Conservation (phyloP, 2,329 filamentous ascomycete species). For the Pseudocercospora fijiensis region DNA sequence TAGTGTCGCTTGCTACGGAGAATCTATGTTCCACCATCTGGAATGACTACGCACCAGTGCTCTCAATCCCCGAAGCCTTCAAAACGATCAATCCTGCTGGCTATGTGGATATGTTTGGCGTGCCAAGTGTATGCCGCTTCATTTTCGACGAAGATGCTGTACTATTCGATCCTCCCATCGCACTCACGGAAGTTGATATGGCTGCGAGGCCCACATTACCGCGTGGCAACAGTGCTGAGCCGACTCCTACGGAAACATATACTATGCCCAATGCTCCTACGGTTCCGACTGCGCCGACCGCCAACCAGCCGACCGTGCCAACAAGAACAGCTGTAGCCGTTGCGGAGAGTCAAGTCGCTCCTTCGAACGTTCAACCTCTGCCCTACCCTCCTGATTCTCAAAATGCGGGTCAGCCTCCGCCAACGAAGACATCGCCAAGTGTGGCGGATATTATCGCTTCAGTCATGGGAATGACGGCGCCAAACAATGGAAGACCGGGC, state of each 20-base stretch:
- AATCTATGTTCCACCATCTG: slow-evolving; percentile 32
- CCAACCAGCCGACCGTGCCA: not conserved
- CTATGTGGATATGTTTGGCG: not conserved
- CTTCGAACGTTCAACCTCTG: not conserved
- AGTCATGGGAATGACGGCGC: slow-evolving; percentile 10
- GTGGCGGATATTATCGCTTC: slow-evolving; percentile 11
- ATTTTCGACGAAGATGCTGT: slow-evolving; percentile 20
- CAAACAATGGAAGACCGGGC: not conserved
- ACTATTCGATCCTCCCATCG: slow-evolving; percentile 28
- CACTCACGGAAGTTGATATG: slow-evolving; percentile 14
- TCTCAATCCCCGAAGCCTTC: slow-evolving; percentile 26
- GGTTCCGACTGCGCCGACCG: not conserved
- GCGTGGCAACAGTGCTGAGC: not conserved
- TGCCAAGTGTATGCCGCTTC: slow-evolving; percentile 10
- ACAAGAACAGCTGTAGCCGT: not conserved
- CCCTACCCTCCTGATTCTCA: not conserved
- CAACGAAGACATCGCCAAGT: not conserved
- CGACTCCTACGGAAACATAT: slow-evolving; percentile 5
- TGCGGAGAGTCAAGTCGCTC: not conserved
- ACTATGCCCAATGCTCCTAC: not conserved
- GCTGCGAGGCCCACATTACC: slow-evolving; percentile 16
- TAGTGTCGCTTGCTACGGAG: slow-evolving; percentile 11
- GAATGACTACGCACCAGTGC: slow-evolving; percentile 27
- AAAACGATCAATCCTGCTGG: slow-evolving; percentile 17
- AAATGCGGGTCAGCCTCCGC: not conserved